Base-by-base conservation (phyloP, 2,329 filamentous ascomycete genomes). In the Alternaria sp. region DNA sequence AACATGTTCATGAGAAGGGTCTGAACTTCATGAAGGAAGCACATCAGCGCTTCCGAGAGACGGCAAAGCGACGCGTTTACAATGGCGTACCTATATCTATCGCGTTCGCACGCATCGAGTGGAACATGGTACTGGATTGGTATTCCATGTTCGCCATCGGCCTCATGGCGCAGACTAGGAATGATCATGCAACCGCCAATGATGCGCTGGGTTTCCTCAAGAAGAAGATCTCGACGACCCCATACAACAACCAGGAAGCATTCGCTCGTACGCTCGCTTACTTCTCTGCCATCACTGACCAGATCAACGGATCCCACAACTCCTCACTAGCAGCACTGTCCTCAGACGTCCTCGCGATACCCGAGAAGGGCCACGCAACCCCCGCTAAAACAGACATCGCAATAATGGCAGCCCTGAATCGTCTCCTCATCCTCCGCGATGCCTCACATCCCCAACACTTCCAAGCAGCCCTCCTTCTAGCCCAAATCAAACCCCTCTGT, bases 291-390 rank as follows among this genome's bases (percentile, higher is more conserved):
- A 87, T 92, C 8, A 91, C 93, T 70, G 84, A 89, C 56, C 95
- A 97, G 81, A 92, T 90, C 18, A 90, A 86, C 6, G 94, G 93
- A 15, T 86, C 93, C 66, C 84, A 96, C 2, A 82, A 87, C n/a
- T 81, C 82, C 3, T 94, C 95, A 4, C 81, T 94, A 14, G 71
- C 82, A 4, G 85, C 90, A 10, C 97, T 92, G 79, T 85, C 87
- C 63, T 86, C 88, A 44, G 81, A 85, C 2, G 80, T 83, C 18
- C 89, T 97, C 69, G 81, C 82, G 2, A 79, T 93, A 2, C 77
- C 81, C 7, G 63, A 70, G 37, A 64, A 69, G 33, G 64, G 57
- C 28, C 69, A 67, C 18, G 47, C 71, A 1, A 62, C 68, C 9
- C 72, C 77, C 30, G 63, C 77, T 26, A 67, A 78, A 10, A 74